These are phyloP conservation scores for Nicotiana undulata DNA, from an alignment of 257 asterid species.

Conservation along the genomic window DNA sequence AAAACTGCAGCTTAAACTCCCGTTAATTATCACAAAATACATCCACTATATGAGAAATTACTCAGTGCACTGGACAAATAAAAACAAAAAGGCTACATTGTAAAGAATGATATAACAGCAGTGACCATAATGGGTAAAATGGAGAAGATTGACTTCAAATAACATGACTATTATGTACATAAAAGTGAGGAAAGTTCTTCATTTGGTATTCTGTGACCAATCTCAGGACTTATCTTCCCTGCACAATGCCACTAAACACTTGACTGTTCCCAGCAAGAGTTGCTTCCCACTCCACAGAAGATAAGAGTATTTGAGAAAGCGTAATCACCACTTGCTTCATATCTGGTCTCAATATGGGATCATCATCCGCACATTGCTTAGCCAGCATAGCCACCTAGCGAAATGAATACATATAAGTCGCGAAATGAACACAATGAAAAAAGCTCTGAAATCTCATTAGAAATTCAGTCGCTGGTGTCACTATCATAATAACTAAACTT, in stretches of 20 bases:
- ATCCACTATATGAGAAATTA: background rate
- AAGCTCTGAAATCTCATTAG: background rate
- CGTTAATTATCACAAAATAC: background rate
- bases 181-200: background rate
- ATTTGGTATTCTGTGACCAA: background rate
- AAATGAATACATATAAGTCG: background rate
- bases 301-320: slow-evolving; percentile 78
- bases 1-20: background rate
- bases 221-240: slow-evolving; percentile 54
- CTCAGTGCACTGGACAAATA: background rate
- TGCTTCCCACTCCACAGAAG: slow-evolving; percentile 98
- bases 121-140: background rate
- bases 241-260: slow-evolving; percentile 94
- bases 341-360: slow-evolving; percentile 89
- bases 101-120: background rate
- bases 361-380: slow-evolving; percentile 89
- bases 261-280: slow-evolving; percentile 98
- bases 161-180: slow-evolving; percentile 3
- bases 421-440: too few species aligned
- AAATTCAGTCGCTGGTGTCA: background rate
- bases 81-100: slow-evolving; percentile 13
- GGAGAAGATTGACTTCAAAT: slow-evolving; percentile 2
- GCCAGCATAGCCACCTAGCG: slow-evolving; percentile 73
- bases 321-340: slow-evolving; percentile 90
- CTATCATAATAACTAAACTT: background rate